Conservation (phyloP, 2,329 filamentous ascomycete genomes). For the Elsinoe perseae region DNA sequence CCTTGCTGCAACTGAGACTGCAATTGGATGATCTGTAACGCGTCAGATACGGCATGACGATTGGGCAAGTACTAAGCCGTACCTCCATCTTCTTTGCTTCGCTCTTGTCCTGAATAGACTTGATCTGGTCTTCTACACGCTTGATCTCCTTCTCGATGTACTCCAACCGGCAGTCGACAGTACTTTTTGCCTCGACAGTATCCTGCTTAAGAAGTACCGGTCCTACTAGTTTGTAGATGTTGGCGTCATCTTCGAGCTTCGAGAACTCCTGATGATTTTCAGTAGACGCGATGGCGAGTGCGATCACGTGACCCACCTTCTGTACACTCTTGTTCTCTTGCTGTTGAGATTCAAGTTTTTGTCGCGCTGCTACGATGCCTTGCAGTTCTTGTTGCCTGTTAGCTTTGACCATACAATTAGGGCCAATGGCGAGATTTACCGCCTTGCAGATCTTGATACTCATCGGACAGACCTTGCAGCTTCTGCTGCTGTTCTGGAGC, state of each 20-base stretch:
- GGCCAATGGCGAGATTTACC: constrained; percentile 42
- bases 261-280: constrained; percentile 62
- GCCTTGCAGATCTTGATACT: constrained; percentile 79
- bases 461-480: constrained; percentile 75
- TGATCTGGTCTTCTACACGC: constrained; percentile 59
- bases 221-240: constrained; percentile 92
- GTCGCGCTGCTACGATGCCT: constrained; percentile 64
- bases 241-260: constrained; percentile 68
- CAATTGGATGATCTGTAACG: constrained; percentile 37
- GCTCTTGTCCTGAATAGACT: constrained; percentile 55
- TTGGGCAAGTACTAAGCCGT: constrained; percentile 19
- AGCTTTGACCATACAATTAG: background rate
- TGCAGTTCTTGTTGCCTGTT: constrained; percentile 59
- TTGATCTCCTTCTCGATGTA: constrained; percentile 89
- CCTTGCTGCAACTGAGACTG: constrained; percentile 35
- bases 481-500: constrained; percentile 60
- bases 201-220: constrained; percentile 94
- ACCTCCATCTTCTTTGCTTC: constrained; percentile 60
- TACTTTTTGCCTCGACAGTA: constrained; percentile 78
- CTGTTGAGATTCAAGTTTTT: constrained; percentile 88
- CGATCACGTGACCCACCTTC: constrained; percentile 46
- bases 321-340: constrained; percentile 88
- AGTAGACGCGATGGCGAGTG: background rate
- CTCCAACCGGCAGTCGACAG: constrained; percentile 81
- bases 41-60: no score